Conservation (phyloP, 169 alveolate species). For the Plasmodium cynomolgi region DNA sequence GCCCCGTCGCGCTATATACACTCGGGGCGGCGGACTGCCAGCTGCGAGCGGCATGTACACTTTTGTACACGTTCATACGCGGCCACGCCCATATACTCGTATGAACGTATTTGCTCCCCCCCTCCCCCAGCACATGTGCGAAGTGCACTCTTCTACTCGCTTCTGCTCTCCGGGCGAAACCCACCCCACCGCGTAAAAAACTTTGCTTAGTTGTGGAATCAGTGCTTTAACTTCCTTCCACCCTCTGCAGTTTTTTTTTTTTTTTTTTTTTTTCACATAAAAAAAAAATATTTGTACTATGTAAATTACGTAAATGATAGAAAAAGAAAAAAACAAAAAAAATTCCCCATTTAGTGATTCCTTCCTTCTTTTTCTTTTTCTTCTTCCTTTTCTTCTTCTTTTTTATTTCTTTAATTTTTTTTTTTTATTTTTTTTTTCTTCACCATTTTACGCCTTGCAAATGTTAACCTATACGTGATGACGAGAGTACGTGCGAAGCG, state of each 20-base stretch:
- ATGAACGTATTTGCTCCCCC: background rate
- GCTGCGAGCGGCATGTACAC: background rate
- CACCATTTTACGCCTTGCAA: background rate
- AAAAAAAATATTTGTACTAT: too few species aligned
- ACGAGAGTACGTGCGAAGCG: background rate
- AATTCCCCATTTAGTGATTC: background rate
- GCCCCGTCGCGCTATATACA: background rate
- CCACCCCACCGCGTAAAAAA: background rate
- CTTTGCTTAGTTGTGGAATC: background rate
- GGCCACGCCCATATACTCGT: background rate
- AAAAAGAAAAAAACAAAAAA: too few species aligned
- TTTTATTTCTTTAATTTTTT: background rate
- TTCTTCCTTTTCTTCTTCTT: background rate
- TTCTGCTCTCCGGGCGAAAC: background rate
- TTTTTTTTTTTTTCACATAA: too few species aligned
- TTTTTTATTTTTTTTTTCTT: constrained; percentile 3
- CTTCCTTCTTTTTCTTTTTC: background rate
- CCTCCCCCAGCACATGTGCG: background rate
- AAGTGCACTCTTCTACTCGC: background rate
- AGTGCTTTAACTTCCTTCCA: background rate
- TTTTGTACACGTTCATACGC: background rate
- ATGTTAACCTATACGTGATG: background rate
- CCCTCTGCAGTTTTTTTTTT: background rate
- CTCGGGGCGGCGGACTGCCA: background rate
- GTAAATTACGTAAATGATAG: background rate